Percentiles rank a stretch among this genome's conserved stretches.
These are phyloP conservation scores for Chamaecrista fasciculata DNA, from an alignment of 306 rosid genomes.

Conservation along the genomic window DNA sequence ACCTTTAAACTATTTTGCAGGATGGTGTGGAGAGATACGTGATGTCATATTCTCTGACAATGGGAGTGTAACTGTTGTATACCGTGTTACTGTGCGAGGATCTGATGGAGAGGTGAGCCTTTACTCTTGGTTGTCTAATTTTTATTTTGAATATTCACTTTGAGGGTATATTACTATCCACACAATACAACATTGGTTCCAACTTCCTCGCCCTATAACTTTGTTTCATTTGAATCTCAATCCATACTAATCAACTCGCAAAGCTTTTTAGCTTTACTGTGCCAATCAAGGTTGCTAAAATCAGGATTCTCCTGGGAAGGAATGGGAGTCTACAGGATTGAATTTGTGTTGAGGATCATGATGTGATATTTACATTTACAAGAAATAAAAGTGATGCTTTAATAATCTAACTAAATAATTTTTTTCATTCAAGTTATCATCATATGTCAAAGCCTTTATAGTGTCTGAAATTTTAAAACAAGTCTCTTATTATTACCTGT, in stretches of 20 bases:
- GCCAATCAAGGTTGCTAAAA: not conserved
- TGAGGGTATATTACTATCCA: not conserved
- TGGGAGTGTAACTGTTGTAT: slow-evolving; percentile 88
- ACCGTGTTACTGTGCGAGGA: slow-evolving; percentile 89
- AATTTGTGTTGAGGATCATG: not conserved
- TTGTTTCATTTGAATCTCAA: not conserved
- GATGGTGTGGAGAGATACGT: slow-evolving; percentile 99
- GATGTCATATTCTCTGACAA: slow-evolving; percentile 94
- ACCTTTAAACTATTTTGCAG: slow-evolving; percentile 40
- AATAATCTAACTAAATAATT: not conserved
- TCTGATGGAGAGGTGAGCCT: slow-evolving; percentile 92
- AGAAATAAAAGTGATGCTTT: not conserved
- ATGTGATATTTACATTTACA: not conserved
- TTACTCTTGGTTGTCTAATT: not conserved
- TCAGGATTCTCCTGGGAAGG: slow-evolving; percentile 4
- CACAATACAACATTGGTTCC: not conserved
- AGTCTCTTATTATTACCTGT: not conserved
- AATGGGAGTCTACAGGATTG: not conserved
- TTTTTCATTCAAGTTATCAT: not conserved
- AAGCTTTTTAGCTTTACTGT: not conserved
- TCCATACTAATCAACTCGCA: not conserved
- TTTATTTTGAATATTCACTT: not conserved
- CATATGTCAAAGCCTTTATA: not conserved
- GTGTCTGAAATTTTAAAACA: not conserved
- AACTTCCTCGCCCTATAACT: not conserved